These are phyloP conservation scores for Aureobasidium melanogenum DNA, from an alignment of 2,329 filamentous ascomycete species.

Conservation along the genomic window DNA sequence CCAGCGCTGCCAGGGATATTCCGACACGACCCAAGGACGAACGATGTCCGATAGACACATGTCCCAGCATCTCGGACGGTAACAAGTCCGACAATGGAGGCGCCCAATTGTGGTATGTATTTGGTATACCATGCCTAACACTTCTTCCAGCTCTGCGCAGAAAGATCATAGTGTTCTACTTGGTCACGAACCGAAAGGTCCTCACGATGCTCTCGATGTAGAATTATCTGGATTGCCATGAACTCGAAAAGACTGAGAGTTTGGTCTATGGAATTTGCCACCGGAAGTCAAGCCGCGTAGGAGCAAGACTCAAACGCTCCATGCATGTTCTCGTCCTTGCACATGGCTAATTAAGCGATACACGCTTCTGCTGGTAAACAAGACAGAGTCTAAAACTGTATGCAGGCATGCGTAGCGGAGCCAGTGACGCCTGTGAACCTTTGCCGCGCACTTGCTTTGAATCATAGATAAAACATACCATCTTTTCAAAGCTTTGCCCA, in stretches of 20 bases:
- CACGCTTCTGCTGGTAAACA: neutral
- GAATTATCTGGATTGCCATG: neutral
- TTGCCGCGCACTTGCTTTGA: neutral
- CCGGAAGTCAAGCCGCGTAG: neutral
- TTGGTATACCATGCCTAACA: too few relatives aligned
- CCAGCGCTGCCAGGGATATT: neutral
- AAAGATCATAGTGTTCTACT: neutral
- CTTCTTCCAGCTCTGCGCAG: too few relatives aligned
- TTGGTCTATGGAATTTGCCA: neutral
- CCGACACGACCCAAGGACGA: neutral
- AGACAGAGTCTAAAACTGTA: neutral
- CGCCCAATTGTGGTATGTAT: too few relatives aligned
- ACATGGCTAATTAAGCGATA: conserved; percentile 1
- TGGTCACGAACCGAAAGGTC: neutral
- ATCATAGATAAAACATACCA: neutral
- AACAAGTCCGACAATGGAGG: neutral
- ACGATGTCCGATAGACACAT: too few relatives aligned
- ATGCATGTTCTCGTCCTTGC: neutral
- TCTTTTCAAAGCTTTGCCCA: neutral
- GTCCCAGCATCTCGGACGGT: neutral
- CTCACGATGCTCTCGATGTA: neutral
- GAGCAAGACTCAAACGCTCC: neutral
- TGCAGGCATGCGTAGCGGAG: neutral
- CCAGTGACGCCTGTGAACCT: neutral
- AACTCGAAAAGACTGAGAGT: neutral